Conservation (phyloP, 768 basidiomycete genomes). For the Pluteus cervinus region DNA sequence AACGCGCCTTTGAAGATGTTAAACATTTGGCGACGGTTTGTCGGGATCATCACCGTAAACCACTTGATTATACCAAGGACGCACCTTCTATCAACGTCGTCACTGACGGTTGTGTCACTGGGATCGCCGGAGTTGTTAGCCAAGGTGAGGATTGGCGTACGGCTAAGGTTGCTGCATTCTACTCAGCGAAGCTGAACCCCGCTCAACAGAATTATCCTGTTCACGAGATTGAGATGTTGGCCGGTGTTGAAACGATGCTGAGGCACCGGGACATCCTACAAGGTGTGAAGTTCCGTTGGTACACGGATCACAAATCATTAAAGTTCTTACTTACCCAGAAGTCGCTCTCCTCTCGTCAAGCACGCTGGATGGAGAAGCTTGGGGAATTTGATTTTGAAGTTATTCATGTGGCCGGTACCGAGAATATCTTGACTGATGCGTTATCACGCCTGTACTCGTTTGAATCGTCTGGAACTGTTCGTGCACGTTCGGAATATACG, state of each 20-base stretch:
- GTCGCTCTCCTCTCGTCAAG: constrained; percentile 24
- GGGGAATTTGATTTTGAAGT: constrained; percentile 31
- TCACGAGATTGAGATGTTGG: constrained; percentile 32
- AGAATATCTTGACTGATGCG: constrained; percentile 34
- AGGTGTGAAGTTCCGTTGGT: constrained; percentile 19
- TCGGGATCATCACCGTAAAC: constrained; percentile 12
- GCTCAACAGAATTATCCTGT: constrained; percentile 32
- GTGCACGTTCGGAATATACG: constrained; percentile 14
- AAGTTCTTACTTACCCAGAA: constrained; percentile 22
- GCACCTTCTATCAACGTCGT: constrained; percentile 20
- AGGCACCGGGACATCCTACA: constrained; percentile 22
- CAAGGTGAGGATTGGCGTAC: constrained; percentile 22
- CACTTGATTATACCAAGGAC: constrained; percentile 12
- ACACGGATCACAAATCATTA: constrained; percentile 28
- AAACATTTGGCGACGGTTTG: constrained; percentile 15
- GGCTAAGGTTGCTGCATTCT: constrained; percentile 26
- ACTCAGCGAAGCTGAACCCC: constrained; percentile 26
- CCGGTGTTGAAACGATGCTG: constrained; percentile 28
- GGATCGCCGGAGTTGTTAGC: constrained; percentile 20
- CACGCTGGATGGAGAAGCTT: constrained; percentile 31
- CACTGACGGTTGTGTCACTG: constrained; percentile 23
- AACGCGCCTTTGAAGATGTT: constrained; percentile 29
- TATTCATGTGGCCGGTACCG: constrained; percentile 25
- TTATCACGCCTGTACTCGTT: constrained; percentile 26
- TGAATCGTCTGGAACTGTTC: constrained; percentile 15